phyloP scores from a whole-genome alignment of 805 yeast species.

The Pichia cabralensis region DNA sequence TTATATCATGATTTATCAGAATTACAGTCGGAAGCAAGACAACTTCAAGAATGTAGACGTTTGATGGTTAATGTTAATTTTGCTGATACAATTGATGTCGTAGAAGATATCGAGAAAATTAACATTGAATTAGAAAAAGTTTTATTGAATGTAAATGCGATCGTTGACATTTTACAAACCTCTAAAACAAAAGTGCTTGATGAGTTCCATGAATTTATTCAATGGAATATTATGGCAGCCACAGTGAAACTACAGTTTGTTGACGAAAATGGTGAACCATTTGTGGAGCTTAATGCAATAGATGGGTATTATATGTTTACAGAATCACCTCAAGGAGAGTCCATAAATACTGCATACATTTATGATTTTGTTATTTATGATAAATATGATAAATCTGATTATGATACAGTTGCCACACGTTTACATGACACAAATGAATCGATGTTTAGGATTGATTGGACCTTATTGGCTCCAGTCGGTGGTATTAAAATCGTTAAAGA shows the following conservation, averaged over 20 bases:
- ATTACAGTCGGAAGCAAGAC: conserved; percentile 18
- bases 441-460: conserved; percentile 40
- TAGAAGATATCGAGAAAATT: conserved; percentile 9
- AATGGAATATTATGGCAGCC: conserved; percentile 55
- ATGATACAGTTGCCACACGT: conserved; percentile 57
- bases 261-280: conserved; percentile 48
- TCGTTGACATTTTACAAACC: conserved; percentile 21
- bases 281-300: conserved; percentile 65
- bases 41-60: conserved; percentile 15
- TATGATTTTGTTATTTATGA: conserved; percentile 68
- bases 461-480: conserved; percentile 48
- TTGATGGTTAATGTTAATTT: conserved; percentile 10
- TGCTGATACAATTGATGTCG: not conserved
- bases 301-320: conserved; percentile 50
- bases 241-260: conserved; percentile 65
- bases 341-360: conserved; percentile 51
- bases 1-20: conserved; percentile 12
- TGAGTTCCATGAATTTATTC: conserved; percentile 32
- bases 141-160: conserved; percentile 16
- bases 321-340: conserved; percentile 60
- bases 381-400: conserved; percentile 43
- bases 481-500: conserved; percentile 50
- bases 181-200: conserved; percentile 20
- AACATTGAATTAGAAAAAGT: conserved; percentile 22
- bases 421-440: conserved; percentile 18